Evolutionary conservation across 169 alveolate species (phyloP).

Genomic region (Eimeria praecox): DNA sequence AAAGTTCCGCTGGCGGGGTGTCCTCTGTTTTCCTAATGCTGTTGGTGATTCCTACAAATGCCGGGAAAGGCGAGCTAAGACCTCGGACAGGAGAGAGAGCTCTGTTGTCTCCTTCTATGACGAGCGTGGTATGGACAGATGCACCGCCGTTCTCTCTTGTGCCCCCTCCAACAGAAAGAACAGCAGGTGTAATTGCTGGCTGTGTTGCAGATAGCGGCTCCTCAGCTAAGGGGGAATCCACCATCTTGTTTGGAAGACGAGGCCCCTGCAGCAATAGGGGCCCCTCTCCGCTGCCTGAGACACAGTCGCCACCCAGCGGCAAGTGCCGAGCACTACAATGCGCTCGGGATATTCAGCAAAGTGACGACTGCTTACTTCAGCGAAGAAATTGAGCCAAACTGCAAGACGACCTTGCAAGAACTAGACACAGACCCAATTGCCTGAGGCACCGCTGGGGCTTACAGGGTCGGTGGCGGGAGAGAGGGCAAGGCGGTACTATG

Average conservation of each 20-base stretch:
- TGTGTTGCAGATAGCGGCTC: constrained; percentile 33
- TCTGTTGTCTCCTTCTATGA: not conserved
- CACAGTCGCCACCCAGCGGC: constrained; percentile 43
- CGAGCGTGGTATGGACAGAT: not conserved
- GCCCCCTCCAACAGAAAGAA: not conserved
- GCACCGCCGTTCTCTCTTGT: not conserved
- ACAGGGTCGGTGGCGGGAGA: constrained; percentile 27
- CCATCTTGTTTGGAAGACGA: constrained; percentile 21
- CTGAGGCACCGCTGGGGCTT: constrained; percentile 51
- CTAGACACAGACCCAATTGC: not conserved
- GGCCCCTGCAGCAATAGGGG: constrained; percentile 17
- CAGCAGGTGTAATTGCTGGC: constrained; percentile 44
- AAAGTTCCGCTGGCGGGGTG: not conserved
- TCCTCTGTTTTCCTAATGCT: not conserved
- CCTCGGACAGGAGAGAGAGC: not conserved
- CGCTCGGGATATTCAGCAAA: constrained; percentile 3
- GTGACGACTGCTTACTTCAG: not conserved
- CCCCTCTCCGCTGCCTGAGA: constrained; percentile 14
- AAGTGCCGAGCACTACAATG: constrained; percentile 13
- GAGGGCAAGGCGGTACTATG: not conserved
- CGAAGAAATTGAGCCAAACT: not conserved
- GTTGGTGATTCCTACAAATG: not conserved
- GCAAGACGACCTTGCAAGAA: not conserved
- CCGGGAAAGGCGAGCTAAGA: not conserved
- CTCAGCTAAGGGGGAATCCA: constrained; percentile 34